A percentile compares a stretch with the other conserved stretches of the same genome.
Conservation (phyloP, 306 rosid species). For the Carpinus fangiana region DNA sequence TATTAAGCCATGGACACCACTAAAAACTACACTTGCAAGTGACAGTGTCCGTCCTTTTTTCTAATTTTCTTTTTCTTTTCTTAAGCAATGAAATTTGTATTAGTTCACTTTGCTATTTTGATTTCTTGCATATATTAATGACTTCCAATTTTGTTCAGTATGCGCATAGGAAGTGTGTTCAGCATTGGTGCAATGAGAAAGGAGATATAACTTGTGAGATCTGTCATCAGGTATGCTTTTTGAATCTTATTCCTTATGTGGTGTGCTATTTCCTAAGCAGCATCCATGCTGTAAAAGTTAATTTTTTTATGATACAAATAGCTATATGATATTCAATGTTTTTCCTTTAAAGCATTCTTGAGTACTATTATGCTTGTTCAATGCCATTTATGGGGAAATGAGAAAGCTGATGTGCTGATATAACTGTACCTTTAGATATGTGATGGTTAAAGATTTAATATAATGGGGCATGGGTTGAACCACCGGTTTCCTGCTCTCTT, state of each 20-base stretch:
- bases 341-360: background rate
- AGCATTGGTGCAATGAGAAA: slow-evolving; percentile 98
- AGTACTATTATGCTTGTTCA: background rate
- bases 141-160: slow-evolving; percentile 45
- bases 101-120: slow-evolving; percentile 14
- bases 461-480: background rate
- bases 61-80: background rate
- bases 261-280: background rate
- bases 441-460: background rate
- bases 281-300: background rate
- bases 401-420: background rate
- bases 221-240: slow-evolving; percentile 79
- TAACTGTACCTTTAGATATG: background rate
- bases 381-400: background rate
- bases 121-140: slow-evolving; percentile 18
- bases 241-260: background rate
- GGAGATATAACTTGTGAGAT: slow-evolving; percentile 95
- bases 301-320: background rate
- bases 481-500: background rate
- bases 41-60: background rate
- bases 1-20: background rate
- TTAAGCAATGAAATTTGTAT: background rate
- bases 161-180: slow-evolving; percentile 97
- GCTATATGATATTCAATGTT: background rate
- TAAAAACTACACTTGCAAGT: background rate